phyloP scores from a whole-genome alignment of 768 basidiomycete species.

The Pleurotus djamor region DNA sequence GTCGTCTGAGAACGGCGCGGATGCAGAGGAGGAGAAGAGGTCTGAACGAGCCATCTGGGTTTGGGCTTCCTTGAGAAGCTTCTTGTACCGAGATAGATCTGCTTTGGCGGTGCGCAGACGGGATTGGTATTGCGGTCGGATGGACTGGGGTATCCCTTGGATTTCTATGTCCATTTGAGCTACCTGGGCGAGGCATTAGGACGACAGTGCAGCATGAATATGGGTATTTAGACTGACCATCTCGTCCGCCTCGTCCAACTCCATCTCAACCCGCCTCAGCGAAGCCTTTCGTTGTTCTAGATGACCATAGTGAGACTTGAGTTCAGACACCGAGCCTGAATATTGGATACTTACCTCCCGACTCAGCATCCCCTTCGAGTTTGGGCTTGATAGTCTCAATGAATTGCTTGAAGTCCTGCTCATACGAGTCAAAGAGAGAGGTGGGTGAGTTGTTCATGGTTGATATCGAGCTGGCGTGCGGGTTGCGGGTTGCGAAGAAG shows the following conservation, averaged over 20 bases:
- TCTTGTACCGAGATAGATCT: slow-evolving; percentile 78
- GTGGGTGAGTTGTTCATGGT: slow-evolving; percentile 82
- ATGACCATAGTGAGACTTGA: background rate
- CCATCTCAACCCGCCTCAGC: slow-evolving; percentile 86
- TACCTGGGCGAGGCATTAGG: slow-evolving; percentile 46
- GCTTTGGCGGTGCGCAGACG: slow-evolving; percentile 76
- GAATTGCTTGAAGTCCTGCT: slow-evolving; percentile 88
- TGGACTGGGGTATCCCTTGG: slow-evolving; percentile 87
- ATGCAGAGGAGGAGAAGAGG: slow-evolving; percentile 57
- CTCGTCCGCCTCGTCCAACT: slow-evolving; percentile 97
- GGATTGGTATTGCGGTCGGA: slow-evolving; percentile 72
- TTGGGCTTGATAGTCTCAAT: slow-evolving; percentile 72
- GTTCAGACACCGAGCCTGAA: background rate
- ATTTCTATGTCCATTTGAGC: slow-evolving; percentile 99
- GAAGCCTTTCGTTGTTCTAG: slow-evolving; percentile 63
- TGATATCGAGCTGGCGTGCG: slow-evolving; percentile 2
- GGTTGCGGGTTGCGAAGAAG: background rate
- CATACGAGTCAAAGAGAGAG: slow-evolving; percentile 87
- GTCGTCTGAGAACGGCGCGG: slow-evolving; percentile 65
- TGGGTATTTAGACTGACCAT: slow-evolving; percentile 55
- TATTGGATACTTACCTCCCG: slow-evolving; percentile 55
- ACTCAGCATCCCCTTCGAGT: slow-evolving; percentile 66
- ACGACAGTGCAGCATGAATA: slow-evolving; percentile 1
- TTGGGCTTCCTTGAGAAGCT: slow-evolving; percentile 72
- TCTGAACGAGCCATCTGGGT: slow-evolving; percentile 71